Percentiles rank a stretch among this genome's conserved stretches.
phyloP scores from a whole-genome alignment of 352 stramenopile genomes.

The Phytophthora nicotianae region DNA sequence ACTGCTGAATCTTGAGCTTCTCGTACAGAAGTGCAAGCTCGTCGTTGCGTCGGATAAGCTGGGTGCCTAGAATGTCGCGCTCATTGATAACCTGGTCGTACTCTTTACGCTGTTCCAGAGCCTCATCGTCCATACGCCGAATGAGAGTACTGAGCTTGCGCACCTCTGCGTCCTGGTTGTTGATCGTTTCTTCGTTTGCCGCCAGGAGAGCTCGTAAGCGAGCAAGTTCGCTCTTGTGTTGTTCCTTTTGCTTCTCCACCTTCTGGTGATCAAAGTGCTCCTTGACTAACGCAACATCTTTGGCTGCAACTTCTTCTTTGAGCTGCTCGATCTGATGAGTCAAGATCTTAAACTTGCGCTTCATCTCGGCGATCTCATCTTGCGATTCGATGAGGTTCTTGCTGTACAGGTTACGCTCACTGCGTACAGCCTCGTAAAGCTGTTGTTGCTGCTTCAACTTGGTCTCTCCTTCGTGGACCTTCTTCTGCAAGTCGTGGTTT shows the following conservation, averaged over 20 bases:
- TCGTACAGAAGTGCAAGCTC: slow-evolving; percentile 97
- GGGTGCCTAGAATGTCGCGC: slow-evolving; percentile 95
- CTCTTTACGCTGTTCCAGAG: slow-evolving; percentile 94
- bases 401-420: slow-evolving; percentile 94
- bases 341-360: slow-evolving; percentile 97
- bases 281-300: slow-evolving; percentile 96
- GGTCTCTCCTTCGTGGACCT: slow-evolving; percentile 89
- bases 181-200: slow-evolving; percentile 92
- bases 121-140: slow-evolving; percentile 93
- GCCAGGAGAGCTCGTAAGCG: slow-evolving; percentile 87
- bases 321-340: slow-evolving; percentile 96
- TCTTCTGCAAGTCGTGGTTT: slow-evolving; percentile 85
- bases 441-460: slow-evolving; percentile 98
- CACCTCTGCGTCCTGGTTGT: slow-evolving; percentile 95
- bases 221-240: slow-evolving; percentile 94
- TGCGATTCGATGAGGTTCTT: slow-evolving; percentile 97
- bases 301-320: slow-evolving; percentile 95
- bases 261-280: slow-evolving; percentile 96
- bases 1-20: slow-evolving; percentile 97
- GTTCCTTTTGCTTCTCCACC: slow-evolving; percentile 94
- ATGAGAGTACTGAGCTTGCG: slow-evolving; percentile 93
- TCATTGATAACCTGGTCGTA: slow-evolving; percentile 97
- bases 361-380: slow-evolving; percentile 96
- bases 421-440: slow-evolving; percentile 94
- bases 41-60: slow-evolving; percentile 96